Conservation (phyloP, 306 rosid genomes). For the Argentina anserina region DNA sequence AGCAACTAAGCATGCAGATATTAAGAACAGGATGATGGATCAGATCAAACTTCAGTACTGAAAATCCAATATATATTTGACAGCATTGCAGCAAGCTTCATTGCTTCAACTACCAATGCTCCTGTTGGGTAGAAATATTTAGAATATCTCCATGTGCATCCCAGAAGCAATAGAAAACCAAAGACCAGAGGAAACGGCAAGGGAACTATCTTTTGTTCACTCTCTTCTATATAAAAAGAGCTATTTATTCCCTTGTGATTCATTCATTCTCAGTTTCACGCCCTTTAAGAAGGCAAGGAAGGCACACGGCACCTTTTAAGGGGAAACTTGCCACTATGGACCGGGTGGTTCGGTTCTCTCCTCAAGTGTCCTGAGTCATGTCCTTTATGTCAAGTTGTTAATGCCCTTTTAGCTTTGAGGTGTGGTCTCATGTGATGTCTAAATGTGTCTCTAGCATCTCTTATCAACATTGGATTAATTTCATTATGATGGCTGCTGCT, state of each 20-base stretch:
- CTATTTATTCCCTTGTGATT: too few relatives aligned
- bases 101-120: not conserved
- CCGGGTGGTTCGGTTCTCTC: too few relatives aligned
- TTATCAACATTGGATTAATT: too few relatives aligned
- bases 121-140: not conserved
- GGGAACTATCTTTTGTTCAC: conserved; percentile 1
- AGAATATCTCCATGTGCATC: conserved; percentile 9
- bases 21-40: not conserved
- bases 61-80: not conserved
- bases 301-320: too few relatives aligned
- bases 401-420: too few relatives aligned
- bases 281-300: conserved; percentile 3
- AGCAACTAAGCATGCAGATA: not conserved
- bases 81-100: not conserved
- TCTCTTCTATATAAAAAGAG: not conserved
- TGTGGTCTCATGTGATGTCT: too few relatives aligned
- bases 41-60: not conserved
- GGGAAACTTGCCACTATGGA: too few relatives aligned
- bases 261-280: too few relatives aligned
- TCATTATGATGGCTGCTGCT: too few relatives aligned
- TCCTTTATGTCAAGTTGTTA: too few relatives aligned
- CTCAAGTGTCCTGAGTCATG: too few relatives aligned
- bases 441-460: too few relatives aligned
- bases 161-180: not conserved
- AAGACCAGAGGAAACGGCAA: not conserved